These are phyloP conservation scores for Deinandra increscens DNA, from an alignment of 129 eudicot species.

Conservation along the genomic window DNA sequence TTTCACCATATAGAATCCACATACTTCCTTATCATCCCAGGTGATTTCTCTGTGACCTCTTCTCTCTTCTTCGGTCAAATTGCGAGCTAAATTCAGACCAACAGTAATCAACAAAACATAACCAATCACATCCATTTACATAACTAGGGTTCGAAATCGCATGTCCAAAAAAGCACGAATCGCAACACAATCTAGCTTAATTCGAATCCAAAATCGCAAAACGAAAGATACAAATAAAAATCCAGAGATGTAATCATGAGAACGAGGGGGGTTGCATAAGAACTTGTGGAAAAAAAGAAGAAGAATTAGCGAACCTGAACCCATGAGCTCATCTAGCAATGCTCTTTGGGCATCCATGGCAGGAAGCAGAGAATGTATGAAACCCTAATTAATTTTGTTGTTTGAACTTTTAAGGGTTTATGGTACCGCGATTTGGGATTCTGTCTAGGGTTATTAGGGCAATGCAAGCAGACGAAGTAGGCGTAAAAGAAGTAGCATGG, in stretches of 20 bases:
- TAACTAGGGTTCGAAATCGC: constrained; percentile 1
- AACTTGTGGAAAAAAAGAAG: neutral
- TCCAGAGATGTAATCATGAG: neutral
- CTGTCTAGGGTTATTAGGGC: constrained; percentile 30
- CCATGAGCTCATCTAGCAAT: constrained; percentile 97
- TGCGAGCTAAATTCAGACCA: constrained; percentile 54
- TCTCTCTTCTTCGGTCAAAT: constrained; percentile 93
- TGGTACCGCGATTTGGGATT: neutral
- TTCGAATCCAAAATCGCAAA: neutral
- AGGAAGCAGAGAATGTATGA: constrained; percentile 6
- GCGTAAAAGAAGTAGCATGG: constrained; percentile 12
- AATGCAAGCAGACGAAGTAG: constrained; percentile 6
- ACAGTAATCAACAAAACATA: neutral
- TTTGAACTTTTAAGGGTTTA: constrained; percentile 13
- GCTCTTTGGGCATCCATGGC: constrained; percentile 98
- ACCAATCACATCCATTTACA: neutral
- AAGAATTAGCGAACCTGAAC: constrained; percentile 52
- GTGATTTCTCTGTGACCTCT: constrained; percentile 77
- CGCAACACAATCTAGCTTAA: constrained; percentile 4
- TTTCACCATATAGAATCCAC: constrained; percentile 84
- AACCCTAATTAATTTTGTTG: constrained; percentile 1
- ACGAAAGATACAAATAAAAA: too few species aligned
- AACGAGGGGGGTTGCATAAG: neutral
- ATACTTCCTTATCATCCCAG: constrained; percentile 97
- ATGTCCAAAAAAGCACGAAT: neutral